These are phyloP conservation scores for Lactifluus pinguis DNA, from an alignment of 768 basidiomycete genomes.

Conservation along the genomic window DNA sequence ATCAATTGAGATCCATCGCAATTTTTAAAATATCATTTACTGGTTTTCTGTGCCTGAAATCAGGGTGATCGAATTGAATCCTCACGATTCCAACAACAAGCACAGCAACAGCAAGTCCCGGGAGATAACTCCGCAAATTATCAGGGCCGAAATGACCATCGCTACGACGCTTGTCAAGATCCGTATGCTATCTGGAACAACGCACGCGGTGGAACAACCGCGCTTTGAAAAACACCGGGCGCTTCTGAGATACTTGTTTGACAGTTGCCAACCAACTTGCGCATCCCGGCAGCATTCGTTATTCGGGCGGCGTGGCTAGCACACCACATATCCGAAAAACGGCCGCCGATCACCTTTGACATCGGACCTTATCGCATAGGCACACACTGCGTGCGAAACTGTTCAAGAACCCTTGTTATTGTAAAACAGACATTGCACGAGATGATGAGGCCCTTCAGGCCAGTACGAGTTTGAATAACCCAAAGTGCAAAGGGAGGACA, in stretches of 20 bases:
- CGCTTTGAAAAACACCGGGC: not conserved
- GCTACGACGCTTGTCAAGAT: not conserved
- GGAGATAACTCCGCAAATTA: not conserved
- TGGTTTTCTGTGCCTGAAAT: not conserved
- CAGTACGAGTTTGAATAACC: constrained; percentile 19
- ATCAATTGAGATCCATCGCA: not conserved
- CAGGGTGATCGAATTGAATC: not conserved
- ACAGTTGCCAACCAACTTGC: constrained; percentile 2
- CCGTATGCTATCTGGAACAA: not conserved
- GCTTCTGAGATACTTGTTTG: constrained; percentile 10
- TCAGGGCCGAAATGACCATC: not conserved
- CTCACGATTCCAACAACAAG: not conserved
- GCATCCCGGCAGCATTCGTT: not conserved
- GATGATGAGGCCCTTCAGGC: constrained; percentile 21
- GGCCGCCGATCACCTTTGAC: not conserved
- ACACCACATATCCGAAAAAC: not conserved
- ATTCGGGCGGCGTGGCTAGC: not conserved
- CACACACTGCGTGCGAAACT: not conserved
- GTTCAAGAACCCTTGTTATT: constrained; percentile 21
- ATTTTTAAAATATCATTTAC: not conserved
- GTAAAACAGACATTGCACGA: constrained; percentile 19
- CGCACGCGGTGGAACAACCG: not conserved
- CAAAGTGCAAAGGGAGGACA: constrained; percentile 18
- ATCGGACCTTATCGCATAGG: constrained; percentile 5
- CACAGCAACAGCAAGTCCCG: no score